Evolutionary conservation across 148 eudicot species (phyloP), one percentile per base, ranked within the genome.

Genomic region (Rhododendron molle): DNA sequence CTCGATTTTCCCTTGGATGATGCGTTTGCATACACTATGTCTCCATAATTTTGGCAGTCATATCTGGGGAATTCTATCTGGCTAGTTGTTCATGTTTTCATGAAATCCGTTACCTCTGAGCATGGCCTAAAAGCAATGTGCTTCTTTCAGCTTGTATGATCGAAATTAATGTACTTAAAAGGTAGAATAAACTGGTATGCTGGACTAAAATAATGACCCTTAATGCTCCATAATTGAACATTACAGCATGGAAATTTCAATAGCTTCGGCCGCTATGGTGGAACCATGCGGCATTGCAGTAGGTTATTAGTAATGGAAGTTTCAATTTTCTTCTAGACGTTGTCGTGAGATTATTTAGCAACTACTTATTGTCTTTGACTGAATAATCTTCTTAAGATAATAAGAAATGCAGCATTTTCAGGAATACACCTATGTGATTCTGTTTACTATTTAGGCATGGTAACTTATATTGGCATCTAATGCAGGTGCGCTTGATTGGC

Each of bases 401-500:
- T n/a, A n/a, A n/a, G n/a, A n/a, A n/a, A n/a, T 67, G 73, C 5
- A 65, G 3, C 16, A 28, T 3, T 26, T 67, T 67, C 34, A 11
- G 3, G 73, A 28, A 18, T 18, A 84, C 81, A 30, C 7, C 7
- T 12, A 14, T 21, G 43, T 28, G 13, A 60, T 21, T 85, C 49
- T 28, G 44, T 56, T 72, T 26, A 67, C 16, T 28, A 10, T 67
- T 38, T 78, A 82, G n/a, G 82, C 88, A 32, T 69, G 77, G 8
- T 20, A 81, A 47, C 28, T 18, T 58, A 73, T 60, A 81, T 76
- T 28, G 21, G 46, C 62, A 60, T 36, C 34, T 83, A 79, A 43
- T 91, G 88, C 92, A 94, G 97, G 97, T 94, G 65, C 97, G 95
- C 85, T 91, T 96, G 90, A 96, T 96, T 76, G 98, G 98, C 43